A percentile compares a stretch with the other conserved stretches of the same genome.
Conservation (phyloP, 2,329 filamentous ascomycete species). For the Cladobotryum mycophilum region DNA sequence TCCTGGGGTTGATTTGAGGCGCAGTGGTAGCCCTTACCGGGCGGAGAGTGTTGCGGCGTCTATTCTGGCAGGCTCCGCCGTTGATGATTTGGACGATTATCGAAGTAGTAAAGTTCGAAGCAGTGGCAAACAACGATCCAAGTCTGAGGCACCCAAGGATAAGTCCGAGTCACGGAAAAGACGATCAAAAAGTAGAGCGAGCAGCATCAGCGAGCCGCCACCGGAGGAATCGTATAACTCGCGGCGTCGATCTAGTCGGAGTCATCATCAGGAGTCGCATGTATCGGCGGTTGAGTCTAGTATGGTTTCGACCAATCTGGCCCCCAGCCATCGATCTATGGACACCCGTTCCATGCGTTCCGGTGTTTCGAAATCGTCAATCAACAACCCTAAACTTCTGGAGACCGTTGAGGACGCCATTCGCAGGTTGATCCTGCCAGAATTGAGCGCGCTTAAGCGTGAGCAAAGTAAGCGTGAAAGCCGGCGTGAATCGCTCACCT, state of each 20-base stretch:
- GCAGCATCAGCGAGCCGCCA: conserved; percentile 43
- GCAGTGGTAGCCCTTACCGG: conserved; percentile 38
- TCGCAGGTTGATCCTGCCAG: conserved; percentile 79
- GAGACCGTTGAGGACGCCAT: conserved; percentile 93
- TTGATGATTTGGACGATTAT: conserved; percentile 35
- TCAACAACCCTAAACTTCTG: conserved; percentile 86
- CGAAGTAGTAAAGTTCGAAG: conserved; percentile 40
- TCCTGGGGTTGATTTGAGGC: conserved; percentile 33
- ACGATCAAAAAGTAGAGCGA: conserved; percentile 42
- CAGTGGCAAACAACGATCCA: conserved; percentile 36
- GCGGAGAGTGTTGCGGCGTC: conserved; percentile 32
- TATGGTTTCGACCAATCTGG: conserved; percentile 46
- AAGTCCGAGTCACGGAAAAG: conserved; percentile 43
- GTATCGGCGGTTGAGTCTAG: conserved; percentile 49
- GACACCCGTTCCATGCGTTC: conserved; percentile 49
- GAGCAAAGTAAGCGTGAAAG: conserved; percentile 76
- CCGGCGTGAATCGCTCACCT: conserved; percentile 58
- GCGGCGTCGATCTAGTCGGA: conserved; percentile 45
- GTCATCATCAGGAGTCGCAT: conserved; percentile 43
- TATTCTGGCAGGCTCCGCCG: conserved; percentile 21
- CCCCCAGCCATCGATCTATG: conserved; percentile 49
- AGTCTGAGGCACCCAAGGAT: conserved; percentile 37
- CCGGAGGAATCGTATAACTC: conserved; percentile 40
- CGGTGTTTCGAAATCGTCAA: conserved; percentile 59
- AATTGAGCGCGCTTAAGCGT: conserved; percentile 84